These are phyloP conservation scores for Blastobotrys mokoenaii DNA, from an alignment of 805 yeast genomes.

Conservation along the genomic window DNA sequence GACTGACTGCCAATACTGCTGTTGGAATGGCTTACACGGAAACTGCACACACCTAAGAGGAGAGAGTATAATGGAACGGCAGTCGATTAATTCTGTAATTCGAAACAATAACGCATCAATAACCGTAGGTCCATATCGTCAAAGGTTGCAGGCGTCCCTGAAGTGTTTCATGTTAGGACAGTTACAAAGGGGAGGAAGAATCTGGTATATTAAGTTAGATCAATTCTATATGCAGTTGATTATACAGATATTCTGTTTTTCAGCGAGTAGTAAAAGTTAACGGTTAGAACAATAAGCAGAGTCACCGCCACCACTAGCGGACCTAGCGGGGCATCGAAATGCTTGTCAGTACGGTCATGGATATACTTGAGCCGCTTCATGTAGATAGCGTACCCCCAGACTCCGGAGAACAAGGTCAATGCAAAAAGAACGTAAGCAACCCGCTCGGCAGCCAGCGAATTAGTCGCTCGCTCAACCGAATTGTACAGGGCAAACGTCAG, in stretches of 20 bases:
- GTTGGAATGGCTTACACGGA: too few relatives aligned
- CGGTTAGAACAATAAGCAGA: conserved; percentile 51
- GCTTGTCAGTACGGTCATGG: conserved; percentile 73
- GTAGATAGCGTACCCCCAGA: conserved; percentile 84
- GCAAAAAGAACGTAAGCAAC: conserved; percentile 76
- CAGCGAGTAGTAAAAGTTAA: conserved; percentile 46
- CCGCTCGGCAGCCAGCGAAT: conserved; percentile 44
- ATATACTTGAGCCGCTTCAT: conserved; percentile 63
- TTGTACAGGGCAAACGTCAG: conserved; percentile 78
- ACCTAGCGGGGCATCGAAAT: conserved; percentile 83
- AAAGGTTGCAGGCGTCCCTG: too few relatives aligned
- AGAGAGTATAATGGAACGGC: too few relatives aligned
- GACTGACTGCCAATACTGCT: too few relatives aligned
- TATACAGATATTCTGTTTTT: not conserved
- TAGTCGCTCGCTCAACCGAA: conserved; percentile 60
- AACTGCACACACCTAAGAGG: too few relatives aligned
- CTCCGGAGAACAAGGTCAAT: conserved; percentile 71
- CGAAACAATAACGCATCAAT: too few relatives aligned
- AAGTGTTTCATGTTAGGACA: too few relatives aligned
- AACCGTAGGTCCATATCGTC: too few relatives aligned
- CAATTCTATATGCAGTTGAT: not conserved
- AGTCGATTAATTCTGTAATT: too few relatives aligned
- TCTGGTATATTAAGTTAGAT: not conserved
- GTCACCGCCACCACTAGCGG: conserved; percentile 74
- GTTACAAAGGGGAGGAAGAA: too few relatives aligned